Evolutionary conservation across 345 rosid species (phyloP).

Genomic region (Syzygium oleosum): DNA sequence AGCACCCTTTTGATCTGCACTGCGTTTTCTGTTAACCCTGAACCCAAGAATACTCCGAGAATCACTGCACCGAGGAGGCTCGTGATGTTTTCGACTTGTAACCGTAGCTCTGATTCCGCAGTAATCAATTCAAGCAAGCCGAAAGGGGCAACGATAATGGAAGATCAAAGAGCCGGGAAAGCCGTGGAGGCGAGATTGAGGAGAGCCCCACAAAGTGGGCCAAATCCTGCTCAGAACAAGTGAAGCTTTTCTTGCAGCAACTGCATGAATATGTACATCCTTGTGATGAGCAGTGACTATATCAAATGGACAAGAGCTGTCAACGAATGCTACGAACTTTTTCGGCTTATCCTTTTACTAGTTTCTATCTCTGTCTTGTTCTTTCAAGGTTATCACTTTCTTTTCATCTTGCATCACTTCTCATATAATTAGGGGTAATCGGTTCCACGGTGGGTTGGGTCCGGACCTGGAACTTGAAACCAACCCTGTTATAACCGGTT

Average conservation of each 20-base stretch:
- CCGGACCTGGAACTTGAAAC: too few relatives aligned
- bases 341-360: background rate
- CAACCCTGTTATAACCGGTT: too few relatives aligned
- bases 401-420: background rate
- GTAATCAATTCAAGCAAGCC: background rate
- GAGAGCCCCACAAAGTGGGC: slow-evolving; percentile 37
- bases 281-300: background rate
- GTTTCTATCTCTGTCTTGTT: background rate
- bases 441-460: too few relatives aligned
- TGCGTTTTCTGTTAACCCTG: slow-evolving; percentile 9
- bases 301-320: background rate
- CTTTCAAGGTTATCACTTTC: background rate
- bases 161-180: slow-evolving; percentile 27
- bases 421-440: background rate
- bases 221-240: slow-evolving; percentile 55
- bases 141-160: background rate
- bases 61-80: background rate
- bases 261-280: background rate
- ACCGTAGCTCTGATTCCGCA: background rate
- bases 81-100: background rate
- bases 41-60: background rate
- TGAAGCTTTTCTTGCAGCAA: background rate
- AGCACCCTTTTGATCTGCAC: background rate
- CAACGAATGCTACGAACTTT: background rate
- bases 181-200: slow-evolving; percentile 47